Evolutionary conservation across 495 filamentous ascomycete genomes (phyloP).

Genomic region (Apiosordaria backusii): DNA sequence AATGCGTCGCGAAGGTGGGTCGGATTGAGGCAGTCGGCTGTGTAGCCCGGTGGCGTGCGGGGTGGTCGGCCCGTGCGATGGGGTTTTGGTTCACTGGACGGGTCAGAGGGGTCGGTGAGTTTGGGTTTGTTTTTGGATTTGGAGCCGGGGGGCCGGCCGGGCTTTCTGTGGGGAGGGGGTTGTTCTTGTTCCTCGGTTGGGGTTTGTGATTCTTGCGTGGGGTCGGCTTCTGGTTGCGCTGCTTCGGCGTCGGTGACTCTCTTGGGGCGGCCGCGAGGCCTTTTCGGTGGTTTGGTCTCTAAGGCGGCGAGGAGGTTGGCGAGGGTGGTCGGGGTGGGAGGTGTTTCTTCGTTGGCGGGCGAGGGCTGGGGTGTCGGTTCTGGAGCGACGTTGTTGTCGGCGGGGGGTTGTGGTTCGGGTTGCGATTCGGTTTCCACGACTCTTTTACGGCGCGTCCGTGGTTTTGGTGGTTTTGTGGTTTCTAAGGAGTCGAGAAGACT

Average conservation of each 20-base stretch:
- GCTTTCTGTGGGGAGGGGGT: background rate
- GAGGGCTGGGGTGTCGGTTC: no score
- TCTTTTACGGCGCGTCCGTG: background rate
- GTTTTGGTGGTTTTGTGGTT: background rate
- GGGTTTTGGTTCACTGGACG: background rate
- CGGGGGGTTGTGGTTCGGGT: background rate
- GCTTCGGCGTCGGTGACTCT: no score
- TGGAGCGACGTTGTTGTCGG: no score
- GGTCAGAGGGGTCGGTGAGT: no score
- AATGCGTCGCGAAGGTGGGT: background rate
- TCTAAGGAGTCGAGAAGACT: background rate
- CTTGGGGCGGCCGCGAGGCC: no score
- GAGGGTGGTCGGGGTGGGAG: no score
- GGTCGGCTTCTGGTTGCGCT: no score
- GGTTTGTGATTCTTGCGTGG: background rate
- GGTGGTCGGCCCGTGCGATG: background rate
- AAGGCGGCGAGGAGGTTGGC: no score
- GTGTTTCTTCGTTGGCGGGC: no score
- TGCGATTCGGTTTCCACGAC: background rate
- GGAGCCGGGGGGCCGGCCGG: no score
- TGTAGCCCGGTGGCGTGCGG: background rate
- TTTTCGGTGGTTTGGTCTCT: no score
- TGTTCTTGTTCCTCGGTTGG: background rate
- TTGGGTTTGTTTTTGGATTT: background rate
- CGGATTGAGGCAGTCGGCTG: background rate